A percentile compares a stretch with the other conserved stretches of the same genome.
phyloP scores from a whole-genome alignment of 257 asterid species.

The Ilex aquifolium region DNA sequence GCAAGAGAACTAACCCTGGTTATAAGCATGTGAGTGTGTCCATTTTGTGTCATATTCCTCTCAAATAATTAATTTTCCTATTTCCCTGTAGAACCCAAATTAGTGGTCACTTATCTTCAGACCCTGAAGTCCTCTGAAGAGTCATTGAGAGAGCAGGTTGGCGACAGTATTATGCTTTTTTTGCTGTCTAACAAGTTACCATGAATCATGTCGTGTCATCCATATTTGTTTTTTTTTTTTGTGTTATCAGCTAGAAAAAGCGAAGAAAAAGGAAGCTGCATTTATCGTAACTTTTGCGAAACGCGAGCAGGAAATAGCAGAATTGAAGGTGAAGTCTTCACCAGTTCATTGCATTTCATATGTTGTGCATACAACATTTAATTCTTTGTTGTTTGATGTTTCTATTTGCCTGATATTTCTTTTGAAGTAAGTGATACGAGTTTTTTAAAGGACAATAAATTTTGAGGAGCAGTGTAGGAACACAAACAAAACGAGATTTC shows the following conservation, averaged over 20 bases:
- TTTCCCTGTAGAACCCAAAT: slow-evolving; percentile 50
- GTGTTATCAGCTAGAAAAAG: slow-evolving; percentile 71
- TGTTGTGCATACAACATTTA: not conserved
- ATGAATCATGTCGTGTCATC: not conserved
- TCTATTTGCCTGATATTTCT: not conserved
- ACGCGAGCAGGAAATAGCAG: slow-evolving; percentile 99
- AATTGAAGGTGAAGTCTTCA: slow-evolving; percentile 62
- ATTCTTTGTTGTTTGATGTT: not conserved
- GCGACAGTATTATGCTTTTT: slow-evolving; percentile 6
- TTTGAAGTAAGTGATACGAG: not conserved
- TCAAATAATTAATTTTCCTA: slow-evolving; percentile 14
- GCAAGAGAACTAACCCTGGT: not conserved
- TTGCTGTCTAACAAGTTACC: not conserved
- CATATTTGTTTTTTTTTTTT: slow-evolving; percentile 6
- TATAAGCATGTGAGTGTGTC: not conserved
- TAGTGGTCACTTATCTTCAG: slow-evolving; percentile 62
- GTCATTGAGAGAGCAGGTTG: slow-evolving; percentile 88
- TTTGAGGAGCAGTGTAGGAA: not conserved
- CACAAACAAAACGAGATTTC: not conserved
- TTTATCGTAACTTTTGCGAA: slow-evolving; percentile 94
- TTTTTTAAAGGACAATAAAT: not conserved
- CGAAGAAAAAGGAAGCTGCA: slow-evolving; percentile 95
- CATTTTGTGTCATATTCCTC: not conserved
- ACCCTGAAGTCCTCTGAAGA: slow-evolving; percentile 84
- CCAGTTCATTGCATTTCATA: not conserved